A percentile compares a stretch with the other conserved stretches of the same genome.
phyloP scores from a whole-genome alignment of 306 rosid species.

The Erythrophleum fordii region DNA sequence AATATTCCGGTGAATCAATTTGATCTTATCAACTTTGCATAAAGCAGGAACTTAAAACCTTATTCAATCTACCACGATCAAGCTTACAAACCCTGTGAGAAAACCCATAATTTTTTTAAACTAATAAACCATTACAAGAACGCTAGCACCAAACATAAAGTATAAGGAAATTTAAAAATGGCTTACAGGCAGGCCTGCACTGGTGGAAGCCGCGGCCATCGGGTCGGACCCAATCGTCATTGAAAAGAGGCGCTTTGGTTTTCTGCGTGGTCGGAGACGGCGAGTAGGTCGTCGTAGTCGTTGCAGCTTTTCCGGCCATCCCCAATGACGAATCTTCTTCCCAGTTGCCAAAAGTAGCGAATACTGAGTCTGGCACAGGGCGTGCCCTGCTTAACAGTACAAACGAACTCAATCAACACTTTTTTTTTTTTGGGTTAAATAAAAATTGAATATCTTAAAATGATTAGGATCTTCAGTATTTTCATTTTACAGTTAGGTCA shows the following conservation, averaged over 20 bases:
- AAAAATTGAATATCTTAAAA: neutral
- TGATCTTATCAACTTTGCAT: neutral
- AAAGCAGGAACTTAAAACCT: neutral
- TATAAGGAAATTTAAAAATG: neutral
- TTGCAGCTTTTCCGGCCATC: conserved; percentile 75
- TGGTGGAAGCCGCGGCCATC: conserved; percentile 87
- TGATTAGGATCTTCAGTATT: neutral
- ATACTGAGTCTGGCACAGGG: neutral
- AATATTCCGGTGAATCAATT: neutral
- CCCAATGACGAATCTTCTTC: conserved; percentile 20
- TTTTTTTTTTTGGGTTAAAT: too few species aligned
- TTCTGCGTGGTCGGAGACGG: conserved; percentile 63
- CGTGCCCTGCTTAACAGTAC: conserved; percentile 1
- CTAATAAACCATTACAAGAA: neutral
- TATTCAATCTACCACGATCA: neutral
- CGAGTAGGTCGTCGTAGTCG: conserved; percentile 69
- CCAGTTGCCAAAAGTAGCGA: neutral
- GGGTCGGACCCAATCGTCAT: conserved; percentile 77
- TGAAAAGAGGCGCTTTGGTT: conserved; percentile 46
- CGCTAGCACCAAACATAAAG: neutral
- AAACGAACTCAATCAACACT: neutral
- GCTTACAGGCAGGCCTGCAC: conserved; percentile 91
- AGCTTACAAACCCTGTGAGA: neutral
- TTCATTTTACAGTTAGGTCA: neutral
- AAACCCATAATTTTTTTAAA: neutral